These are phyloP conservation scores for Aspergillus brunneoviolaceus DNA, from an alignment of 2,329 filamentous ascomycete species.

Conservation along the genomic window DNA sequence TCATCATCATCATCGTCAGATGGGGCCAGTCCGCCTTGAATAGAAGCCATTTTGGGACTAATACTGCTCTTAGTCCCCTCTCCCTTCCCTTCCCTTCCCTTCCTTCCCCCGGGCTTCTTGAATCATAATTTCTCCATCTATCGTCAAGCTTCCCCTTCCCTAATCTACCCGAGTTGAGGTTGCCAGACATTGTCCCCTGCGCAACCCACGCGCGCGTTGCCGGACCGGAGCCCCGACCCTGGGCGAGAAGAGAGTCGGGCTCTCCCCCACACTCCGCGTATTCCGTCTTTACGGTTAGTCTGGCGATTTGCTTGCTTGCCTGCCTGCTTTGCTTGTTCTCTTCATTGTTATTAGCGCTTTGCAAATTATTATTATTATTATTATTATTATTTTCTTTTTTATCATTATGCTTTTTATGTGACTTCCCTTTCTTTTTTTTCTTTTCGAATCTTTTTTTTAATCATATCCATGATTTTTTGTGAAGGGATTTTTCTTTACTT, in stretches of 20 bases:
- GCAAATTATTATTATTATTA: too few species aligned
- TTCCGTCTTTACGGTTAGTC: conserved; percentile 22
- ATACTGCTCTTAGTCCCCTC: too few species aligned
- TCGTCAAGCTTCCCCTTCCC: conserved; percentile 12
- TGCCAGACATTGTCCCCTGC: neutral
- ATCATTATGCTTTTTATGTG: too few species aligned
- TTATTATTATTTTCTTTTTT: too few species aligned
- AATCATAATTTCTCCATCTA: neutral
- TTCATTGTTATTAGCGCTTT: too few species aligned
- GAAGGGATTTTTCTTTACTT: too few species aligned
- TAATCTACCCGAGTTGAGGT: conserved; percentile 5
- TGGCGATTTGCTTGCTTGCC: conserved; percentile 4
- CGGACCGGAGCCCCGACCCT: conserved; percentile 34
- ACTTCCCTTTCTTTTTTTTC: too few species aligned
- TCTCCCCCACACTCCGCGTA: conserved; percentile 37
- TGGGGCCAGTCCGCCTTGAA: neutral
- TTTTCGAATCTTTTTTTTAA: too few species aligned
- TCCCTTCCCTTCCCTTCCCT: too few species aligned
- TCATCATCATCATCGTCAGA: neutral
- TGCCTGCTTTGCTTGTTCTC: neutral
- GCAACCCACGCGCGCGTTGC: conserved; percentile 19
- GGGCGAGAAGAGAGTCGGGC: conserved; percentile 9
- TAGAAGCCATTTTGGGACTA: neutral
- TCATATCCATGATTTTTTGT: too few species aligned
- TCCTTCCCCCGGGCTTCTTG: too few species aligned